Base-by-base conservation (phyloP, 1,284 basidiomycete species). In the Boletellus sp. region DNA sequence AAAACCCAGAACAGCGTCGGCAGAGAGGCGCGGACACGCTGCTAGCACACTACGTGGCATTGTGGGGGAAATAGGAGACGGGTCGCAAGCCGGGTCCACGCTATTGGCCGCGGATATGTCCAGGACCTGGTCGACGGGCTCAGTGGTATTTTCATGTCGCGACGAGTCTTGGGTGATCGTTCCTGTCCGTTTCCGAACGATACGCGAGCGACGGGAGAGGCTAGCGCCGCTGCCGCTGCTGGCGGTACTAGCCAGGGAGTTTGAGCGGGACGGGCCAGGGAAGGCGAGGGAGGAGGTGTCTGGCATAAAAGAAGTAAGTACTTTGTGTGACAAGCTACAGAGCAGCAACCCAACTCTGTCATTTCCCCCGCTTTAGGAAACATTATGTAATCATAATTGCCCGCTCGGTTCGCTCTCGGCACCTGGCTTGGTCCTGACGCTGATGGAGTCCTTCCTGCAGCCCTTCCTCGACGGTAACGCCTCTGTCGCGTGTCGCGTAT, bases 221-320 rank as follows among this genome's bases (percentile, higher is more conserved):
- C 61, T 67, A 5, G 61, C 47, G 21, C 59, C 61, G 53, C 65
- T 71, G 43, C n/a, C n/a, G n/a, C 55, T 59, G 53, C 68, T 70
- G 49, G 64, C 60, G n/a, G 67, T 73, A 53, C 72, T 73, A 19
- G 67, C 66, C 41, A 61, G 49, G 9, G 73, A 74, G 47, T 71
- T 72, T 35, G 73, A 69, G 56, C 74, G 73, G 35, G 65, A 66
- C 0, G 66, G 62, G 17, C 64, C 63, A 9, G 63, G 39, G 33
- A 62, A 62, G 20, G 53, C 36, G 2, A 48, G 5, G 40, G 54
- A 49, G 32, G 64, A 58, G 46, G 64, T 25, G 56, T 68, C 66
- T 54, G 59, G 59, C 62, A 64, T 64, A 50, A 52, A 43, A 27
- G 43, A 40, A 41, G 40, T 41, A 27, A 43, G 43, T 49, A 50